phyloP scores from a whole-genome alignment of 257 asterid genomes.

The Misopates orontium region DNA sequence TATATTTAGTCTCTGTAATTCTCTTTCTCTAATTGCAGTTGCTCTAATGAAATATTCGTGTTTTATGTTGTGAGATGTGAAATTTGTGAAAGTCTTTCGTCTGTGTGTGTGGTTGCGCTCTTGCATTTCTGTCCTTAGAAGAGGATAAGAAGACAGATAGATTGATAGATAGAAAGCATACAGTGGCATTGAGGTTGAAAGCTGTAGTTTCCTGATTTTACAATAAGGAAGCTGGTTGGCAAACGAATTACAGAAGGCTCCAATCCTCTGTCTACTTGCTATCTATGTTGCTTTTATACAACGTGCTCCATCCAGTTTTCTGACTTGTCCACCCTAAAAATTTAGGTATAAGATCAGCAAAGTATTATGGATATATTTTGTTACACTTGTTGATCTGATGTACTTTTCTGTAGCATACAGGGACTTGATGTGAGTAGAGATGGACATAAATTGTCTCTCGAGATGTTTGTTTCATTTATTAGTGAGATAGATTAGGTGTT shows the following conservation, averaged over 20 bases:
- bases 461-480: neutral
- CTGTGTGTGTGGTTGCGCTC: neutral
- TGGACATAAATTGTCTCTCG: neutral
- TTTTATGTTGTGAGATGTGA: neutral
- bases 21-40: slow-evolving; percentile 8
- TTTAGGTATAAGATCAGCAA: slow-evolving; percentile 18
- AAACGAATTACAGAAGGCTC: neutral
- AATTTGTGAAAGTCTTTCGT: neutral
- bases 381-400: slow-evolving; percentile 4
- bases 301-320: neutral
- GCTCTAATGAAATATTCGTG: neutral
- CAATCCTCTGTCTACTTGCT: slow-evolving; percentile 1
- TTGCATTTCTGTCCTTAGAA: neutral
- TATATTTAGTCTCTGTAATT: slow-evolving; percentile 6
- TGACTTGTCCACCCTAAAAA: neutral
- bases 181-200: neutral
- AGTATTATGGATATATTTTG: slow-evolving; percentile 6
- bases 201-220: neutral
- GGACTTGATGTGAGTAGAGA: neutral
- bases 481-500: slow-evolving; percentile 6
- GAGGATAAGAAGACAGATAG: neutral
- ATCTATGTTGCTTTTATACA: neutral
- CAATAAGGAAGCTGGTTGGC: neutral
- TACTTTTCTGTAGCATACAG: neutral
- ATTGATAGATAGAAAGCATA: neutral